Evolutionary conservation across 2,329 filamentous ascomycete species (phyloP).

Genomic region (Cucurbitaria berberidis): DNA sequence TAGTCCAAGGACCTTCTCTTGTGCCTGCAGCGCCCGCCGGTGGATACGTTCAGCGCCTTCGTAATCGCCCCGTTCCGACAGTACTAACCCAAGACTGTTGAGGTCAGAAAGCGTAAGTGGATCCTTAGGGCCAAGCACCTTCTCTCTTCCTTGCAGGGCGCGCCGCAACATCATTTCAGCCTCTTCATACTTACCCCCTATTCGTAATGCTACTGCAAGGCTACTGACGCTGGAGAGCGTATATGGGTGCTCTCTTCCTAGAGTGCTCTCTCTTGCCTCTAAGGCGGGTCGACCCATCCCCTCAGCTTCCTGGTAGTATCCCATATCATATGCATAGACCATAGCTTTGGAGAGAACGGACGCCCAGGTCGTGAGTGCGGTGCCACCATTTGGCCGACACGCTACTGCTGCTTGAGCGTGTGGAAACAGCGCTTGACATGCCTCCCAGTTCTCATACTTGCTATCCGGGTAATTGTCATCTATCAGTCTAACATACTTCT

Average conservation of each 20-base stretch:
- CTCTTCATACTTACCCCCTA: constrained; percentile 7
- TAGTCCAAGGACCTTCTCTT: constrained; percentile 1
- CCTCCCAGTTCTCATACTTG: constrained; percentile 9
- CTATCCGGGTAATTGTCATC: neutral
- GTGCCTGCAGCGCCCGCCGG: neutral
- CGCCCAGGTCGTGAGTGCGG: constrained; percentile 6
- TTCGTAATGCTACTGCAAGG: neutral
- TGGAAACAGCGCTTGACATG: constrained; percentile 16
- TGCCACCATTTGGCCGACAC: neutral
- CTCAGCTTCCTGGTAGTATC: constrained; percentile 3
- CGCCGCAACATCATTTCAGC: neutral
- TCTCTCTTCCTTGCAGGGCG: constrained; percentile 2
- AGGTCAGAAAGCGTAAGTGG: constrained; percentile 2
- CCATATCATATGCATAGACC: neutral
- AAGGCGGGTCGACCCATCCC: neutral
- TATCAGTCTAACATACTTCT: constrained; percentile 4
- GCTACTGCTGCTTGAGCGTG: constrained; percentile 11
- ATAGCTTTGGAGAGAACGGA: neutral
- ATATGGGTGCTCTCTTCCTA: constrained; percentile 2
- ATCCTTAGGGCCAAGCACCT: constrained; percentile 7
- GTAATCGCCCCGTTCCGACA: neutral
- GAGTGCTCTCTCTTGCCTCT: neutral
- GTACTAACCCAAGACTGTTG: neutral
- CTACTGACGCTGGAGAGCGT: constrained; percentile 4
- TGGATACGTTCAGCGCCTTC: constrained; percentile 1